These are phyloP conservation scores for Apiospora marii DNA, from an alignment of 2,329 filamentous ascomycete species.

Conservation along the genomic window DNA sequence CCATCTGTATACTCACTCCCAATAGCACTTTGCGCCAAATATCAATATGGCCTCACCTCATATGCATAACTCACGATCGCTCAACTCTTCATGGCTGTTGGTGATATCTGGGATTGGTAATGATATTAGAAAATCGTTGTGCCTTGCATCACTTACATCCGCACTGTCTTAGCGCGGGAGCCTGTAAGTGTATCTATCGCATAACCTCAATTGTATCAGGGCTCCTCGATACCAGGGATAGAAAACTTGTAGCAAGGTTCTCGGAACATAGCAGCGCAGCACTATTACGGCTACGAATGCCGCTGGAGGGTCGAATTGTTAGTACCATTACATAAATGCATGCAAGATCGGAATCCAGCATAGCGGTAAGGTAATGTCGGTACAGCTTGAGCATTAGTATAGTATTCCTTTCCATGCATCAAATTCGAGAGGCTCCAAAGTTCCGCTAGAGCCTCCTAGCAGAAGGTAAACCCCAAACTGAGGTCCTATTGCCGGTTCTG, in stretches of 20 bases:
- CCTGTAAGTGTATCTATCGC: background rate
- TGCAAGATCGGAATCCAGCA: background rate
- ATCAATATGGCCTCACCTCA: background rate
- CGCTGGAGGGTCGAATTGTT: background rate
- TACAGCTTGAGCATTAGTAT: background rate
- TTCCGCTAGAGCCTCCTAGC: background rate
- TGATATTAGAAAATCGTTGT: background rate
- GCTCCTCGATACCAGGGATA: background rate
- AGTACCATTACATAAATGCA: background rate
- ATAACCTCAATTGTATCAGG: background rate
- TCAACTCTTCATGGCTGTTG: background rate
- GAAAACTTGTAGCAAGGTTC: background rate
- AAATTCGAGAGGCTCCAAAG: background rate
- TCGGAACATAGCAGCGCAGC: background rate
- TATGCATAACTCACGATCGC: background rate
- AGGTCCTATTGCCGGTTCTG: background rate
- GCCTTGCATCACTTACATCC: background rate
- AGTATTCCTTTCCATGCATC: background rate
- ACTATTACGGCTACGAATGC: background rate
- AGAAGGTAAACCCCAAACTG: no score
- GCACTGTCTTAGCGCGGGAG: background rate
- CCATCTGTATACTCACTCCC: background rate
- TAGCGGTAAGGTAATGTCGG: background rate
- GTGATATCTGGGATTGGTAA: background rate
- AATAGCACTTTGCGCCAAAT: background rate